Conservation (phyloP, 2,329 filamentous ascomycete genomes). For the Cadophora malorum region DNA sequence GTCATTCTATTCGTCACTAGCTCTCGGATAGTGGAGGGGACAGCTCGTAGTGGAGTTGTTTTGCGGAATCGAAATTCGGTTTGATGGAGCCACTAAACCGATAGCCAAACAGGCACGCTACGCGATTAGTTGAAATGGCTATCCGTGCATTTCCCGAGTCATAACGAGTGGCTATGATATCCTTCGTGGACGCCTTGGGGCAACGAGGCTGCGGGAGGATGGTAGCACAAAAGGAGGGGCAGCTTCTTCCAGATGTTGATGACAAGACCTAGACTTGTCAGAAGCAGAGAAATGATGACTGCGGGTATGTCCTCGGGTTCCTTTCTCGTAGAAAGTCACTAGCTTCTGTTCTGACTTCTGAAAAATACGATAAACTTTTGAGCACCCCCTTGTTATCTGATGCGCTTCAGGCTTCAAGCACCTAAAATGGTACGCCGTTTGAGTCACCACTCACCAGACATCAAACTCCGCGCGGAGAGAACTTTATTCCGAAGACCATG, state of each 20-base stretch:
- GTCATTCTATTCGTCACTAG: slow-evolving; percentile 6
- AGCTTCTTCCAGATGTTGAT: neutral
- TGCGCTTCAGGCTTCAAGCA: neutral
- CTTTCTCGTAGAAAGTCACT: neutral
- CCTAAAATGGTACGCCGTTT: neutral
- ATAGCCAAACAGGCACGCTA: slow-evolving; percentile 11
- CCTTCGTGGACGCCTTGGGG: neutral
- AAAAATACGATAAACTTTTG: neutral
- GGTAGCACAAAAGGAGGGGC: slow-evolving; percentile 1
- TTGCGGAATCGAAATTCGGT: neutral
- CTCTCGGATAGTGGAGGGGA: neutral
- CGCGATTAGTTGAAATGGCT: slow-evolving; percentile 5
- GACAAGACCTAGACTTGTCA: neutral
- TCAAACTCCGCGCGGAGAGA: neutral
- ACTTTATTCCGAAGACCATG: neutral
- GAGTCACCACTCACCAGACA: neutral
- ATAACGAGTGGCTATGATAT: slow-evolving; percentile 1
- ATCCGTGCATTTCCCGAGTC: slow-evolving; percentile 13
- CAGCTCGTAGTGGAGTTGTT: slow-evolving; percentile 2
- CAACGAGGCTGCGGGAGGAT: neutral
- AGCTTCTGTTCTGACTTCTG: neutral
- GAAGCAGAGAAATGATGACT: neutral
- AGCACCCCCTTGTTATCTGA: neutral
- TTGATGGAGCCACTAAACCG: slow-evolving; percentile 1
- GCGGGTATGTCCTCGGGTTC: neutral